phyloP scores from a whole-genome alignment of 768 basidiomycete genomes.

The Lentinula edodes region DNA sequence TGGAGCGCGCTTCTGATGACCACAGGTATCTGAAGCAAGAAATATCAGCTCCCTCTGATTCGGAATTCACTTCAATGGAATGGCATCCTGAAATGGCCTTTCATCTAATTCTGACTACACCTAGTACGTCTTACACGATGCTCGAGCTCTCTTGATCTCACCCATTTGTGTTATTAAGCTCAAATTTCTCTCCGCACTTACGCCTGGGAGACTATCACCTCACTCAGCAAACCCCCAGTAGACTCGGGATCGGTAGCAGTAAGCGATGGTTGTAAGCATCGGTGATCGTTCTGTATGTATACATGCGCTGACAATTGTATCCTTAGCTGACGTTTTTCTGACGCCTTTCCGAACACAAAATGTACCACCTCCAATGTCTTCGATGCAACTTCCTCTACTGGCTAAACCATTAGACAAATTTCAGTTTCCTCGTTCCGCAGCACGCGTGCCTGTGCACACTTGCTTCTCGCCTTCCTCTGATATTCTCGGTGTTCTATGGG shows the following conservation, averaged over 20 bases:
- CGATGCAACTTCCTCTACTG: constrained; percentile 35
- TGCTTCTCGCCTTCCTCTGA: constrained; percentile 57
- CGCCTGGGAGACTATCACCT: constrained; percentile 73
- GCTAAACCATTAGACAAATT: constrained; percentile 12
- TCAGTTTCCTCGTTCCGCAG: constrained; percentile 12
- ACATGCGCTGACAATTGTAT: neutral
- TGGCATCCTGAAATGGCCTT: constrained; percentile 89
- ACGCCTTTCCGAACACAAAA: constrained; percentile 94
- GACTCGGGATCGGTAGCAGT: constrained; percentile 88
- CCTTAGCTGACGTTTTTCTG: constrained; percentile 63
- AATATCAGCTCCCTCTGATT: constrained; percentile 42
- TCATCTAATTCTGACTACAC: constrained; percentile 59
- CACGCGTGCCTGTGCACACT: constrained; percentile 58
- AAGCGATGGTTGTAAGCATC: constrained; percentile 75
- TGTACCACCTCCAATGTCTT: constrained; percentile 97
- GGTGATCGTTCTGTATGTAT: neutral
- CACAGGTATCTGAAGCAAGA: constrained; percentile 92
- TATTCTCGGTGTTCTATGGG: constrained; percentile 62
- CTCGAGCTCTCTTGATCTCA: neutral
- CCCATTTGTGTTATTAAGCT: constrained; percentile 24
- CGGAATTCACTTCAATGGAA: constrained; percentile 60
- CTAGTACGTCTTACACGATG: constrained; percentile 38
- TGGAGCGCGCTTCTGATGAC: neutral
- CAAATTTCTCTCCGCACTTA: constrained; percentile 57
- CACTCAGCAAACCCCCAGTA: constrained; percentile 48